Base-by-base conservation (phyloP, 2,329 filamentous ascomycete species). In the Leptographium flavum region DNA sequence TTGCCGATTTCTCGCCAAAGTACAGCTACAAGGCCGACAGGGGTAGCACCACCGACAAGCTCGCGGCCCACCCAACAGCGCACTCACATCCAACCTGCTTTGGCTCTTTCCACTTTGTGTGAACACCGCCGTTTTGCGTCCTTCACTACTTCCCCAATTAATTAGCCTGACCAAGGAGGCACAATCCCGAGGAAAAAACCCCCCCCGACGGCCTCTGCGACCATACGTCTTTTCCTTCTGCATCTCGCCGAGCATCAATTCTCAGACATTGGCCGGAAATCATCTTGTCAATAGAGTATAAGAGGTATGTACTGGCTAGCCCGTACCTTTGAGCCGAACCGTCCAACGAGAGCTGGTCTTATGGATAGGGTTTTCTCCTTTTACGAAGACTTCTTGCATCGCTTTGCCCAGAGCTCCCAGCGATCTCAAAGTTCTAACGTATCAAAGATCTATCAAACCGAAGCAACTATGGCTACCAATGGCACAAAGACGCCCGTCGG, bases 381-480 rank as follows among this genome's bases (percentile, higher is more conserved):
- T 28, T 44, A 27, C n/a, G 15, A 28, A n/a, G 13, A 13, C 21
- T 23, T 39, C 25, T 42, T 39, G 19, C 28, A 15, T 30, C 22
- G 30, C n/a, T n/a, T 37, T 7, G 31, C 47, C n/a, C n/a, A n/a
- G n/a, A n/a, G n/a, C n/a, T n/a, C n/a, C n/a, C n/a, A n/a, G n/a
- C n/a, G n/a, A n/a, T n/a, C 39, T 47, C 36, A 45, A 46, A 51
- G 31, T 15, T 40, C 41, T 28, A 32, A 15, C 23, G 36, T 22
- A 11, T 19, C 21, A 11, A 28, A 23, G n/a, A 37, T 25, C 19
- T 13, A 28, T 31, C 30, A 31, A 21, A 44, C 25, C 39, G 43
- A 45, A 50, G 47, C 43, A 46, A 47, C n/a, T 45, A 82, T 81
- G 73, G 67, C 75, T 65, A 11, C 65, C 58, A 70, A 68, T 59